Conservation (phyloP, 2,329 filamentous ascomycete genomes). For the Paraphaeosphaeria minitans region DNA sequence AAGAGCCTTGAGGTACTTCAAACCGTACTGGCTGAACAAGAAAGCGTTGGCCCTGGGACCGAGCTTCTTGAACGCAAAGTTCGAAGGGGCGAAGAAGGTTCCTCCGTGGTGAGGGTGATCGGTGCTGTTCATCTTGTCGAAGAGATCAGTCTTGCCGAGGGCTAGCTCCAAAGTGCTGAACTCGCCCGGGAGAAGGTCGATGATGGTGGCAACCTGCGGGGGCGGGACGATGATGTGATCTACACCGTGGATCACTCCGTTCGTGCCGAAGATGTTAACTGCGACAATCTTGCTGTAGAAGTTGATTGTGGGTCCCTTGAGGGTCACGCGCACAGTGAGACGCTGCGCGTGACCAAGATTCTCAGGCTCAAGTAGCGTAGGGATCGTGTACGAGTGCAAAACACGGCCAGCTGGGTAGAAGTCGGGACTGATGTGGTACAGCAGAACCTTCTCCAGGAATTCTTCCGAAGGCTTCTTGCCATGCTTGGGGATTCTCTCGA, state of each 20-base stretch:
- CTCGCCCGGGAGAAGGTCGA: constrained; percentile 67
- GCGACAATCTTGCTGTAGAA: constrained; percentile 74
- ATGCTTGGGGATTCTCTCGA: constrained; percentile 66
- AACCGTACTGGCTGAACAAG: constrained; percentile 77
- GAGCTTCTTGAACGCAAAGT: constrained; percentile 78
- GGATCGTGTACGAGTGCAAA: constrained; percentile 74
- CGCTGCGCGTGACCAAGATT: constrained; percentile 65
- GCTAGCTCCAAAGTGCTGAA: constrained; percentile 82
- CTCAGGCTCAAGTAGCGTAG: constrained; percentile 68
- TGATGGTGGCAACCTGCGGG: constrained; percentile 65
- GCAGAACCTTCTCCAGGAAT: constrained; percentile 68
- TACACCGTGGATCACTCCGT: constrained; percentile 81
- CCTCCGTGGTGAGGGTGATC: constrained; percentile 61
- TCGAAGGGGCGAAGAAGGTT: constrained; percentile 81
- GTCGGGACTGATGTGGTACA: constrained; percentile 76
- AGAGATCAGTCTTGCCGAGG: constrained; percentile 74
- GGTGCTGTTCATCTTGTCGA: constrained; percentile 61
- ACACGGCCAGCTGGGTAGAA: constrained; percentile 70
- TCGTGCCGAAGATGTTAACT: constrained; percentile 73
- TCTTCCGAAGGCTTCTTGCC: constrained; percentile 70
- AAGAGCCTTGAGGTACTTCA: constrained; percentile 76
- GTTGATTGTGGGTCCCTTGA: constrained; percentile 73
- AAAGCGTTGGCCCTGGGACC: constrained; percentile 78
- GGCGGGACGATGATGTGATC: constrained; percentile 79
- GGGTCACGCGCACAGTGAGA: constrained; percentile 68